Conservation (phyloP, 495 filamentous ascomycete species). For the Pseudomonodictys pantanalensis region DNA sequence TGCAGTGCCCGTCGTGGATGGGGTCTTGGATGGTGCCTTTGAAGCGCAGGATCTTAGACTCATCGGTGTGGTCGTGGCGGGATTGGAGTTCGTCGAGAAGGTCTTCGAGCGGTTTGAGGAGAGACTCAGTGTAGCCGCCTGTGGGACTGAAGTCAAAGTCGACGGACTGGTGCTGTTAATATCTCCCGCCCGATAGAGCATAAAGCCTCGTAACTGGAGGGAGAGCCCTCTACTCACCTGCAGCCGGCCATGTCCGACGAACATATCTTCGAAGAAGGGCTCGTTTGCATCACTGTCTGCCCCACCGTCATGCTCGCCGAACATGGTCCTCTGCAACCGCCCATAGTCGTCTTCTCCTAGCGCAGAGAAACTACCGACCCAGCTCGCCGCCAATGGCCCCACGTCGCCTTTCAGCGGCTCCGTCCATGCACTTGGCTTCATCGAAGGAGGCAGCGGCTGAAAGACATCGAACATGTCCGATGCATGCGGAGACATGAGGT, state of each 20-base stretch:
- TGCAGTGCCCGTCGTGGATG: constrained; percentile 6
- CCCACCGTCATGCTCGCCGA: too few species aligned
- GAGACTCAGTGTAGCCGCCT: too few species aligned
- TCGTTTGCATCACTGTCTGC: background rate
- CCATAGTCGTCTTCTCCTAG: background rate
- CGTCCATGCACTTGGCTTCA: constrained; percentile 34
- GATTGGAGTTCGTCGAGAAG: too few species aligned
- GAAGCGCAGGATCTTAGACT: too few species aligned
- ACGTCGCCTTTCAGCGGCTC: constrained; percentile 9
- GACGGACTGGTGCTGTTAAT: background rate
- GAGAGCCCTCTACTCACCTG: background rate
- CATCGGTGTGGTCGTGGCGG: too few species aligned
- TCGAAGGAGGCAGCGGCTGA: constrained; percentile 8
- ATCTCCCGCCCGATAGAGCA: too few species aligned
- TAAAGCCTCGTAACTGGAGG: too few species aligned
- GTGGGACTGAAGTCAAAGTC: too few species aligned
- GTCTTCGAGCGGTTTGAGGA: too few species aligned
- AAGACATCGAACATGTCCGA: constrained; percentile 26
- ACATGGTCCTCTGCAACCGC: background rate
- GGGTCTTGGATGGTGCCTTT: too few species aligned
- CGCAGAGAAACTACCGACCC: constrained; percentile 36
- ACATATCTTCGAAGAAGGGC: constrained; percentile 23
- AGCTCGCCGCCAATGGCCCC: constrained; percentile 32
- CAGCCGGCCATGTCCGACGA: constrained; percentile 8
- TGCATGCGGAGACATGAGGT: constrained; percentile 36